Evolutionary conservation across 805 yeast species (phyloP).

Genomic region (Ogataea parapolymorpha): DNA sequence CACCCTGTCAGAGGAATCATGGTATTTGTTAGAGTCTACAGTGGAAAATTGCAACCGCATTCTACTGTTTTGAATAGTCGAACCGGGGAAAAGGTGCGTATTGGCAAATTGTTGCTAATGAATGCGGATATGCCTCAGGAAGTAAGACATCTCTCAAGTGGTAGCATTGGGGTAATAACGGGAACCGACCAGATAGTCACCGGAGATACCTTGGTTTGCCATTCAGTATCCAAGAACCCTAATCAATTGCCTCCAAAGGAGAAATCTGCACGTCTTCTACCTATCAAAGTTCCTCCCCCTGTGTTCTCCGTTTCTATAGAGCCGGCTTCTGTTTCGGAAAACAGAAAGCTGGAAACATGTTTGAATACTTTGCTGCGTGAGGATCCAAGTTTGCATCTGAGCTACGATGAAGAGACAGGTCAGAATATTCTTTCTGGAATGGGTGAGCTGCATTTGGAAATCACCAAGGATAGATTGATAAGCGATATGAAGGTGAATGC

Average conservation of each 20-base stretch:
- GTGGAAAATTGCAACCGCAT: slow-evolving; percentile 68
- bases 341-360: slow-evolving; percentile 67
- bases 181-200: slow-evolving; percentile 74
- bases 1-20: slow-evolving; percentile 80
- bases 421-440: slow-evolving; percentile 89
- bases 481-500: slow-evolving; percentile 80
- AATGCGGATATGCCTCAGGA: slow-evolving; percentile 85
- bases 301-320: slow-evolving; percentile 84
- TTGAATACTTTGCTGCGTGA: slow-evolving; percentile 68
- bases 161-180: slow-evolving; percentile 89
- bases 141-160: slow-evolving; percentile 58
- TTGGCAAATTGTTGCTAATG: slow-evolving; percentile 73
- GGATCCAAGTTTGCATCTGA: slow-evolving; percentile 80
- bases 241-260: slow-evolving; percentile 33
- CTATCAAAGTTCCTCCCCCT: slow-evolving; percentile 87
- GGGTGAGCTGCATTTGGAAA: slow-evolving; percentile 96
- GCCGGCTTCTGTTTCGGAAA: slow-evolving; percentile 81
- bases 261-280: slow-evolving; percentile 53
- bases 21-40: slow-evolving; percentile 84
- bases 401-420: slow-evolving; percentile 79
- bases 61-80: slow-evolving; percentile 64
- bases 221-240: slow-evolving; percentile 46
- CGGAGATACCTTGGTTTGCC: slow-evolving; percentile 84
- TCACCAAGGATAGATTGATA: slow-evolving; percentile 74
- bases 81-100: slow-evolving; percentile 61